These are phyloP conservation scores for Alternaria gansuensis DNA, from an alignment of 2,329 filamentous ascomycete genomes.

Conservation along the genomic window DNA sequence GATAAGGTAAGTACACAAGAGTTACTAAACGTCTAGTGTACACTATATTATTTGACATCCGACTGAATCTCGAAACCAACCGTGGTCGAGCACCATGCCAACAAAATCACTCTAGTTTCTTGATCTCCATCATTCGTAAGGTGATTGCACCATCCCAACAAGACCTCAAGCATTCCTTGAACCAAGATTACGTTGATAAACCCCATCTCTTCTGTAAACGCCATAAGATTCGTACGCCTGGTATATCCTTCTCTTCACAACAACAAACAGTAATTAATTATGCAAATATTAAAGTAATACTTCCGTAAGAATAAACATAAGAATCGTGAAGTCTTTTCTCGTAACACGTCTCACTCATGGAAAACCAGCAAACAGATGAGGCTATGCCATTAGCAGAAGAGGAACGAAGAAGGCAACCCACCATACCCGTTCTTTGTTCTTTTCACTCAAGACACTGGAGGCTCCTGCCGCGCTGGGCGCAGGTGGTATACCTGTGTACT, in stretches of 20 bases:
- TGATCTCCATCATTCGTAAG: background rate
- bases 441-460: constrained; percentile 11
- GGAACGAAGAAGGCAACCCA: constrained; percentile 43
- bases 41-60: background rate
- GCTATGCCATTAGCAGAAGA: constrained; percentile 17
- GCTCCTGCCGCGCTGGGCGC: constrained; percentile 39
- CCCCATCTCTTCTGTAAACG: background rate
- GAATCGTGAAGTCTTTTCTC: constrained; percentile 17
- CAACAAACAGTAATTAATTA: background rate
- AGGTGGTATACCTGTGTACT: constrained; percentile 35
- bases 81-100: background rate
- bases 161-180: background rate
- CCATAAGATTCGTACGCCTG: constrained; percentile 4
- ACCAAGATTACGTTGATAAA: background rate
- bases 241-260: constrained; percentile 14
- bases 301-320: constrained; percentile 12
- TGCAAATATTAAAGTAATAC: constrained; percentile 8
- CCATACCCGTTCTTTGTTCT: constrained; percentile 42
- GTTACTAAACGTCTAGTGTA: background rate
- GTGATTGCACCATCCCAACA: background rate
- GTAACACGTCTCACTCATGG: background rate
- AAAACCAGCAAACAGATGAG: background rate
- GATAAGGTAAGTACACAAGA: background rate
- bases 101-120: background rate
- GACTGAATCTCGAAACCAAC: background rate